Evolutionary conservation across 83 land plant species (phyloP).

Genomic region (Larix sibirica): DNA sequence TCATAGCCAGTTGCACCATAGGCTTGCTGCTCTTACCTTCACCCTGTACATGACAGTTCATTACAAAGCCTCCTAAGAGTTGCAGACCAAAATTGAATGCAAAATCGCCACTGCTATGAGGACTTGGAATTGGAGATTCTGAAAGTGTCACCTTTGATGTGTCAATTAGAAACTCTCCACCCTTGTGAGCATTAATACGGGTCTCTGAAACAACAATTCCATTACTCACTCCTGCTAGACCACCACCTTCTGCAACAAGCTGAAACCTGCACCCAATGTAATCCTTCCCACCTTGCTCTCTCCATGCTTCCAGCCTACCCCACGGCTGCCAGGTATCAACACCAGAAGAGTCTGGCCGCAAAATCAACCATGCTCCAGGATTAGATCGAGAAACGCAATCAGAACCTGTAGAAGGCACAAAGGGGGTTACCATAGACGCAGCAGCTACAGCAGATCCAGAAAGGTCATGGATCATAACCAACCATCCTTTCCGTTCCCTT

Average conservation of each 20-base stretch:
- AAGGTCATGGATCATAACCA: slow-evolving; percentile 63
- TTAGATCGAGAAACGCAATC: slow-evolving; percentile 60
- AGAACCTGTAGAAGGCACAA: slow-evolving; percentile 64
- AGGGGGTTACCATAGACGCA: slow-evolving; percentile 71
- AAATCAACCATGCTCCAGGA: slow-evolving; percentile 69
- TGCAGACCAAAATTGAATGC: slow-evolving; percentile 26
- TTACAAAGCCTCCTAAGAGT: slow-evolving; percentile 60
- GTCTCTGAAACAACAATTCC: slow-evolving; percentile 63
- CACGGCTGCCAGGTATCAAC: slow-evolving; percentile 72
- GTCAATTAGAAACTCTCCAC: slow-evolving; percentile 75
- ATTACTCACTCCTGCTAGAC: slow-evolving; percentile 21
- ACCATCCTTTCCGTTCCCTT: slow-evolving; percentile 73
- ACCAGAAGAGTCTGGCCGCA: slow-evolving; percentile 37
- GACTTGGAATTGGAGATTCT: slow-evolving; percentile 13
- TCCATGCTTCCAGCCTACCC: slow-evolving; percentile 87
- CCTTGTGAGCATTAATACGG: slow-evolving; percentile 53
- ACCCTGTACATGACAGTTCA: slow-evolving; percentile 67
- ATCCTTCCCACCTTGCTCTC: slow-evolving; percentile 52
- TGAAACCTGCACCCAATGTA: slow-evolving; percentile 51
- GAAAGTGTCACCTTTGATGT: slow-evolving; percentile 30
- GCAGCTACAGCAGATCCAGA: slow-evolving; percentile 77
- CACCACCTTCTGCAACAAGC: slow-evolving; percentile 56
- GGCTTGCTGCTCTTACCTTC: slow-evolving; percentile 66
- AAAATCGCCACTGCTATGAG: slow-evolving; percentile 49
- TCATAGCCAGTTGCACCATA: slow-evolving; percentile 56